A percentile compares a stretch with the other conserved stretches of the same genome.
Conservation (phyloP, 768 basidiomycete genomes). For the Lyophyllum atratum region DNA sequence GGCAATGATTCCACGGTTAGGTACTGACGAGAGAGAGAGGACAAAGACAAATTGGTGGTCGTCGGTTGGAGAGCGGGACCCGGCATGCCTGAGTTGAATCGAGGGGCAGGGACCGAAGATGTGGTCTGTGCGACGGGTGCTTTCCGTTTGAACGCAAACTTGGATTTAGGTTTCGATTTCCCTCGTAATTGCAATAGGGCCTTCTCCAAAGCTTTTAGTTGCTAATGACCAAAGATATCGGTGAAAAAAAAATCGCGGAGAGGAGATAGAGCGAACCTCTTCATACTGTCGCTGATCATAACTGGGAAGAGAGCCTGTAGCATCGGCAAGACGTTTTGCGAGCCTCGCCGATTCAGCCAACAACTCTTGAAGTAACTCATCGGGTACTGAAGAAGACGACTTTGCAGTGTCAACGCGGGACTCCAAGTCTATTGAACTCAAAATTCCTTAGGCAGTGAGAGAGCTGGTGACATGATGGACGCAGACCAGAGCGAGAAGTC, state of each 20-base stretch:
- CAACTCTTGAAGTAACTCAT: slow-evolving; percentile 43
- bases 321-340: slow-evolving; percentile 63
- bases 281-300: slow-evolving; percentile 79
- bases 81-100: neutral
- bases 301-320: slow-evolving; percentile 61
- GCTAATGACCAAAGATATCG: slow-evolving; percentile 41
- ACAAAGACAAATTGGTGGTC: slow-evolving; percentile 42
- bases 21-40: slow-evolving; percentile 45
- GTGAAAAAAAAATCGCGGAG: neutral
- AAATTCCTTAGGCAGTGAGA: slow-evolving; percentile 16
- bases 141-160: slow-evolving; percentile 66
- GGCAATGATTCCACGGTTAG: slow-evolving; percentile 46
- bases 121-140: slow-evolving; percentile 15
- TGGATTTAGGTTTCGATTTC: slow-evolving; percentile 49
- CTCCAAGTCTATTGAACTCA: slow-evolving; percentile 44
- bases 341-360: slow-evolving; percentile 56
- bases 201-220: slow-evolving; percentile 64
- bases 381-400: slow-evolving; percentile 23
- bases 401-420: slow-evolving; percentile 46
- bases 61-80: slow-evolving; percentile 5
- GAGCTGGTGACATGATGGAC: slow-evolving; percentile 14
- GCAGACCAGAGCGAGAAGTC: slow-evolving; percentile 51
- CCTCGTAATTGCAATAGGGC: slow-evolving; percentile 52
- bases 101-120: slow-evolving; percentile 1
- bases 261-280: slow-evolving; percentile 44